Evolutionary conservation across 164 flowering plant genomes (phyloP), one percentile per base, ranked within the genome.

Genomic region (Macadamia tetraphylla): DNA sequence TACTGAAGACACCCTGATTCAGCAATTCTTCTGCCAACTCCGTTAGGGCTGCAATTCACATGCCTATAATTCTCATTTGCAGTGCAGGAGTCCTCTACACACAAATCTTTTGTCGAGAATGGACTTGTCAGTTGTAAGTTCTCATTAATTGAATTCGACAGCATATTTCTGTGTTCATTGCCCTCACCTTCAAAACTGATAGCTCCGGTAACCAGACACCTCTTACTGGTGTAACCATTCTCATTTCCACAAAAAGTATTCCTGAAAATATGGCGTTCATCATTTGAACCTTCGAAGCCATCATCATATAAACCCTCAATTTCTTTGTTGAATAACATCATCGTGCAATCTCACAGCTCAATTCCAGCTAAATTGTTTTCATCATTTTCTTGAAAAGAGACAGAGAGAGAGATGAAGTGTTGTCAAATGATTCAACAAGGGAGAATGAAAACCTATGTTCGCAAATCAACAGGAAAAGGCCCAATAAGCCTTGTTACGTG

Each of bases 211-310:
- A 78, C 84, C 65, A 73, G 60, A 67, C 81, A 77, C 66, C 80
- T 79, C 67, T 80, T 80, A 66, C 64, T 72, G 64, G 69, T 56
- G 30, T 48, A 64, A 69, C 70, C 69, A 29, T 62, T n/a, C 61
- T 72, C 73, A 64, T 73, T 71, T 58, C 84, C 84, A 78, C 75
- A 84, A 75, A 87, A 85, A 31, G 87, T 76, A 67, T 88, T 85
- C 63, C 30, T 72, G 71, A 87, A 94, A 64, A 88, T 88, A 15
- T 12, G 73, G 23, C 40, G 75, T 72, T 90, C 97, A 43, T 75
- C 72, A 51, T 65, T 73, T 69, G 96, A 86, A 18, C 90, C 92
- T 59, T 87, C 95, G 78, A 87, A 86, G 23, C 80, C 83, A 77
- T 89, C 91, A 68, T 88, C 90, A 60, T 57, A 64, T 62, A 82